Conservation (phyloP, 331 rosid genomes). For the Rosa hybrid region DNA sequence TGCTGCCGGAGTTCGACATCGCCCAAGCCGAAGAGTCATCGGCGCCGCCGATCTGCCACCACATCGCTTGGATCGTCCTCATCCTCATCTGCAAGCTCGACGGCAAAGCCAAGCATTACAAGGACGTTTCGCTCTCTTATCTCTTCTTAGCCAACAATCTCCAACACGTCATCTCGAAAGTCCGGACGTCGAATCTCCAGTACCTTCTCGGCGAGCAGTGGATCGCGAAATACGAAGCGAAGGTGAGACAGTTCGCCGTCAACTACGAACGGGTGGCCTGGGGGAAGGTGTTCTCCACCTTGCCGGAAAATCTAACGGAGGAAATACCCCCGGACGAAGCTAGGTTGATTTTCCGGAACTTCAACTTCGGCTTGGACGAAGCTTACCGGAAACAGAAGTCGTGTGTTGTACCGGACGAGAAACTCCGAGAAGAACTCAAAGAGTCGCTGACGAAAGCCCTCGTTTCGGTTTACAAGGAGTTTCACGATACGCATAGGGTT, state of each 20-base stretch:
- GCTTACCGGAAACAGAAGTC: conserved; percentile 48
- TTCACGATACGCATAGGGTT: conserved; percentile 31
- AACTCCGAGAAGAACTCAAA: conserved; percentile 57
- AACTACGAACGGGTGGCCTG: conserved; percentile 55
- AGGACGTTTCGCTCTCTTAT: conserved; percentile 52
- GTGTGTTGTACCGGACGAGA: conserved; percentile 35
- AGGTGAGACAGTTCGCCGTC: conserved; percentile 37
- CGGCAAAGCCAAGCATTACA: conserved; percentile 50
- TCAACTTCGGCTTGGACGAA: conserved; percentile 50
- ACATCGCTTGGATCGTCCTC: conserved; percentile 54
- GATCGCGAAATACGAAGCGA: conserved; percentile 47
- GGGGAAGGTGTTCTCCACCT: conserved; percentile 49
- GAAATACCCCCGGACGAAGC: conserved; percentile 45
- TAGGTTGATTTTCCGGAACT: conserved; percentile 41
- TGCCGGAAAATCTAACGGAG: conserved; percentile 49
- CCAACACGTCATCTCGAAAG: conserved; percentile 44
- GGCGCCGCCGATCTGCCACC: conserved; percentile 24
- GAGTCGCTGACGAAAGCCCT: conserved; percentile 38
- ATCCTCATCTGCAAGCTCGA: conserved; percentile 74
- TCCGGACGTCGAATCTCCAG: conserved; percentile 50
- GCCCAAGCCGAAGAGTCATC: conserved; percentile 28
- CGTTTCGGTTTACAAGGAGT: conserved; percentile 46
- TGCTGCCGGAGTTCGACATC: conserved; percentile 35
- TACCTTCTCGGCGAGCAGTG: conserved; percentile 66
- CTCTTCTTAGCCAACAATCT: conserved; percentile 69